Conservation (phyloP, 495 filamentous ascomycete species). For the Penicillium waksmanii region DNA sequence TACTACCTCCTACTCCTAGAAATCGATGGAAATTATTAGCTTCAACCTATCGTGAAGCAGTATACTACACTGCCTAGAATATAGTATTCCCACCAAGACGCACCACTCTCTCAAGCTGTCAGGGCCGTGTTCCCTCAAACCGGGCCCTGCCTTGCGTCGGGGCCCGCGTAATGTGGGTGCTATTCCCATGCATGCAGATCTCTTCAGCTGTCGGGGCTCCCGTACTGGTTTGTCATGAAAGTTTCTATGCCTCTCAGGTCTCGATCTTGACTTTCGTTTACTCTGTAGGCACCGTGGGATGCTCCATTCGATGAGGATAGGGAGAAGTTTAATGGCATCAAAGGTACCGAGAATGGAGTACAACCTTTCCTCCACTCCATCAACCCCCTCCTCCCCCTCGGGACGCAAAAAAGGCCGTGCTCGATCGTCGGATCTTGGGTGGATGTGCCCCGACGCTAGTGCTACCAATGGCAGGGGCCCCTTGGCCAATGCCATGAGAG, state of each 20-base stretch:
- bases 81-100: background rate
- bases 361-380: conserved; percentile 2
- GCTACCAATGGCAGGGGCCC: conserved; percentile 14
- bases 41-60: background rate
- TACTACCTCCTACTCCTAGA: conserved; percentile 8
- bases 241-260: background rate
- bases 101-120: conserved; percentile 5
- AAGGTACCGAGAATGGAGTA: background rate
- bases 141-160: conserved; percentile 24
- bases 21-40: background rate
- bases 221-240: conserved; percentile 4
- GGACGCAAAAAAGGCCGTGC: conserved; percentile 7
- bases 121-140: conserved; percentile 19
- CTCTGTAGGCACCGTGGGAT: background rate
- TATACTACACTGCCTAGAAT: background rate
- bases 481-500: conserved; percentile 22
- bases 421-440: conserved; percentile 33
- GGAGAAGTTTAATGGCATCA: conserved; percentile 6
- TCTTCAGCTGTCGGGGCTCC: conserved; percentile 21
- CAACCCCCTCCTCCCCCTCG: background rate
- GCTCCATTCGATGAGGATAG: background rate
- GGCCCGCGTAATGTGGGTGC: conserved; percentile 23
- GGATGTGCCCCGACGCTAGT: conserved; percentile 30
- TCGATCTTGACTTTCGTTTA: background rate
- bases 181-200: conserved; percentile 30